Base-by-base conservation (phyloP, 345 rosid species). In the Limnanthes douglasii region DNA sequence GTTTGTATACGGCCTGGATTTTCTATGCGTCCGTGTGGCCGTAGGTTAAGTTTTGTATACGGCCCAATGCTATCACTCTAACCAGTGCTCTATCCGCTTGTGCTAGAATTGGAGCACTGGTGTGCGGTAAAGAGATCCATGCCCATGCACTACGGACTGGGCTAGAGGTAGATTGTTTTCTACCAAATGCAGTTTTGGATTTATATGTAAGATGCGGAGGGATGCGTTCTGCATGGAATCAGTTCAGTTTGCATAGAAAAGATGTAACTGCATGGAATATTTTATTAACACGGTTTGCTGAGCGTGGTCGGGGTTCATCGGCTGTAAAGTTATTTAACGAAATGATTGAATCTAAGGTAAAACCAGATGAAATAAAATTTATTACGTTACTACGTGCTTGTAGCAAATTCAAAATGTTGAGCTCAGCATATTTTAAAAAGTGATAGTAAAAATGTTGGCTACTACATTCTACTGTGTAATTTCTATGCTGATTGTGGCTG, bases 201-300 rank as follows among this genome's bases (percentile, higher is more conserved):
- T 59, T 73, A 78, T 80, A 85, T 41, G 80, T 75, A 39, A 64
- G 84, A 31, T 85, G 93, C 35, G 96, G 96, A 48, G 71, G 72
- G 35, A 63, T 69, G 69, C 54, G 54, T 24, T 54, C 59, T 47
- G 80, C 90, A 1, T 45, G 68, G 78, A 68, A 63, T 51, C 76
- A 61, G 45, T 77, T 85, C 53, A 60, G 72, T 45, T 50, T 53
- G 7, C 70, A 65, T 31, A 48, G 51, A 40, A 72, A 50, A 40
- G 68, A 70, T 63, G 80, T 55, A 20, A 47, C 90, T 8, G 70
- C 84, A n/a, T 85, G 96, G 96, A 85, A 85, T 63, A 73, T 72
- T 46, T 43, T 85, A 49, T 51, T 85, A 35, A 76, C 80, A 1
- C 80, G 83, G 41, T 75, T 64, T 54, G 75, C 78, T 5, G 80